Percentiles rank a stretch among this genome's conserved stretches.
Conservation (phyloP, 768 basidiomycete genomes). For the Lactarius evosmus region DNA sequence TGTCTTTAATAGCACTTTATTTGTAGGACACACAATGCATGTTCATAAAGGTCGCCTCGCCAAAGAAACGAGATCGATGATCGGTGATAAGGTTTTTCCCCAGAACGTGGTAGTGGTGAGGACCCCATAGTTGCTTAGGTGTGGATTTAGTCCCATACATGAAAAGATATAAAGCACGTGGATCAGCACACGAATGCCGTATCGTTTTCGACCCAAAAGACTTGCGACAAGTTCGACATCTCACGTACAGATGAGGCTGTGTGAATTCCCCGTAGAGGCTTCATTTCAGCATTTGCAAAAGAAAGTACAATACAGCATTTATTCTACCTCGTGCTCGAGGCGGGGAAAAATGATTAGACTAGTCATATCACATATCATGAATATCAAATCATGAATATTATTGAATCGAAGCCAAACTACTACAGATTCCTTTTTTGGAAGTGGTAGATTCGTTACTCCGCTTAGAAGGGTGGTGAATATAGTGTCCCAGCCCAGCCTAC, state of each 20-base stretch:
- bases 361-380: slow-evolving; percentile 2
- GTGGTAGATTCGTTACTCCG: not conserved
- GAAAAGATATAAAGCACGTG: slow-evolving; percentile 17
- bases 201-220: slow-evolving; percentile 4
- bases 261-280: slow-evolving; percentile 11
- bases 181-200: slow-evolving; percentile 20
- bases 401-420: not conserved
- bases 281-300: slow-evolving; percentile 17
- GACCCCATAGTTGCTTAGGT: slow-evolving; percentile 12
- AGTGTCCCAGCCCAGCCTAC: not conserved
- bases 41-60: slow-evolving; percentile 16
- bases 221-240: slow-evolving; percentile 8
- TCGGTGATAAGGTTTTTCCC: slow-evolving; percentile 24
- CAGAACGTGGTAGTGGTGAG: slow-evolving; percentile 25
- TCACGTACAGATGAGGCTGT: slow-evolving; percentile 18
- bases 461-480: not conserved
- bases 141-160: slow-evolving; percentile 15
- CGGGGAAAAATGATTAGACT: slow-evolving; percentile 13
- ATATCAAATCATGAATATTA: not conserved
- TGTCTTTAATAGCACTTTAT: slow-evolving; percentile 10
- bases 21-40: slow-evolving; percentile 19
- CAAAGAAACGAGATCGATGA: slow-evolving; percentile 21
- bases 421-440: slow-evolving; percentile 21
- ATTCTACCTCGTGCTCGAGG: slow-evolving; percentile 2
- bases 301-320: slow-evolving; percentile 14